These are phyloP conservation scores for Paxillus rubicundulus DNA, from an alignment of 768 basidiomycete genomes.

Conservation along the genomic window DNA sequence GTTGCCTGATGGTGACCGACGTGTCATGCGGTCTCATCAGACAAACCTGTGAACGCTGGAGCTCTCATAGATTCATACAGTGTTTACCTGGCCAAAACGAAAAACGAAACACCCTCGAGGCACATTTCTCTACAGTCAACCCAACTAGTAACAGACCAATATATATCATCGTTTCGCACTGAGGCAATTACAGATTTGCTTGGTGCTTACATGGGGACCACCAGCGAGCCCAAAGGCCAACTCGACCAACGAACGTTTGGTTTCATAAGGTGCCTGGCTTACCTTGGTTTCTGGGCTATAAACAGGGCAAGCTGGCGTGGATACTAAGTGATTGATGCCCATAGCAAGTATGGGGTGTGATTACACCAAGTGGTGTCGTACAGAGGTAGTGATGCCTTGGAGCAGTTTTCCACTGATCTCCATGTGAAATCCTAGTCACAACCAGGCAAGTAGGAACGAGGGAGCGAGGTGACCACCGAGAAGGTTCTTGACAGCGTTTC, in stretches of 20 bases:
- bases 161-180: no score
- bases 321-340: slow-evolving; percentile 23
- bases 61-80: no score
- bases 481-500: slow-evolving; percentile 36
- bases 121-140: no score
- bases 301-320: slow-evolving; percentile 54
- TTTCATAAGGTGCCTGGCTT: neutral
- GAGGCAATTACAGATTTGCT: no score
- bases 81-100: no score
- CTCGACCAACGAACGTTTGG: no score
- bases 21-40: no score
- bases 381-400: slow-evolving; percentile 46
- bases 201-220: no score
- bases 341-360: slow-evolving; percentile 56
- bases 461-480: slow-evolving; percentile 40
- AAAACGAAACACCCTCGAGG: no score
- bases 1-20: no score
- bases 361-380: slow-evolving; percentile 55
- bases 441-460: slow-evolving; percentile 26
- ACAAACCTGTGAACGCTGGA: no score
- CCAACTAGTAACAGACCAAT: no score
- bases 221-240: neutral
- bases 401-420: slow-evolving; percentile 50
- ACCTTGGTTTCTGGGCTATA: slow-evolving; percentile 52
- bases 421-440: neutral